Base-by-base conservation (phyloP, 192 early-diverging fungal genomes). In the Entomortierella chlamydospora region DNA sequence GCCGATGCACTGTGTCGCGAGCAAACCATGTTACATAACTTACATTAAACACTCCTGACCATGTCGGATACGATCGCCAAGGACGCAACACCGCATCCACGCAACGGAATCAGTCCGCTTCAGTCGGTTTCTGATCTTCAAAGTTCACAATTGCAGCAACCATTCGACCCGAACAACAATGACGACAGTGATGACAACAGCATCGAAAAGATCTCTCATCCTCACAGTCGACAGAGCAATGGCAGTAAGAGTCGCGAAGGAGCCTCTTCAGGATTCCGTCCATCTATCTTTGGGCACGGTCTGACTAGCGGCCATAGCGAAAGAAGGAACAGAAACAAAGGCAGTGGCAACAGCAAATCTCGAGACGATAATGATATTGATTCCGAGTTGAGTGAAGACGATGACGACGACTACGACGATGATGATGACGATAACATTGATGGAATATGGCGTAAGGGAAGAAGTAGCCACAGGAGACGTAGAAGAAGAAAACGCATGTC, bases 31-130 rank as follows among this genome's bases (percentile, higher is more conserved):
- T n/a, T n/a, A n/a, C n/a, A n/a, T n/a, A n/a, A n/a, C n/a, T n/a
- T n/a, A n/a, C n/a, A n/a, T n/a, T n/a, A n/a, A n/a, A n/a, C n/a
- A n/a, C n/a, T n/a, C n/a, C n/a, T n/a, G n/a, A n/a, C n/a, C n/a
- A 71, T 71, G 69, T 71, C 69, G 15, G 60, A 71, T 42, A 62
- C 51, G 20, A 71, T 74, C 52, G 49, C 64, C 20, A 57, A 59
- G 51, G 72, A 74, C 41, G 72, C 64, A 9, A 74, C 72, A 54
- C 72, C 72, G 8, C 72, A 74, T 61, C 72, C 72, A 20, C 63
- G 58, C 30, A 56, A 70, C n/a, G 68, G 37, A 47, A 65, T 34
- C 49, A 54, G 26, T 37, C 72, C 20, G 4, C 45, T 2, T 47
- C 20, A 12, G 20, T 47, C 45, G 12, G 30, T 39, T 31, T 31